These are phyloP conservation scores for Artemisia annua DNA, from an alignment of 129 eudicot genomes.

Conservation along the genomic window DNA sequence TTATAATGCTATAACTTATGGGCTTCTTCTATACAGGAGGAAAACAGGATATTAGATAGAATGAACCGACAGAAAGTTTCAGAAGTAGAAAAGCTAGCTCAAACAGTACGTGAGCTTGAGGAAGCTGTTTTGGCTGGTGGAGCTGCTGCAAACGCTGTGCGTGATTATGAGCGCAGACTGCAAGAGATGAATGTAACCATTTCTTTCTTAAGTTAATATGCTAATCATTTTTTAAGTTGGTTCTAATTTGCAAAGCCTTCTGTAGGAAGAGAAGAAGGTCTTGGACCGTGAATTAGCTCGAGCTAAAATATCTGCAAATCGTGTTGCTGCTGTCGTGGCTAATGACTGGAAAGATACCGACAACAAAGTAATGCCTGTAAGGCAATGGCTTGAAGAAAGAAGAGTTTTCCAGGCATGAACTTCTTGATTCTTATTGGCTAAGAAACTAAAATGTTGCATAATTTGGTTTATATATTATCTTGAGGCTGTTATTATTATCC, in stretches of 20 bases:
- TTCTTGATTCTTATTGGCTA: not conserved
- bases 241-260: conserved; percentile 21
- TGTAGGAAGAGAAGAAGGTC: conserved; percentile 77
- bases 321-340: conserved; percentile 93
- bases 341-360: conserved; percentile 96
- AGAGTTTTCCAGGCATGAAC: conserved; percentile 66
- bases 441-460: conserved; percentile 2
- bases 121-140: conserved; percentile 97
- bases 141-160: conserved; percentile 94
- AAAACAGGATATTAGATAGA: conserved; percentile 82
- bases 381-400: conserved; percentile 97
- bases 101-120: conserved; percentile 84
- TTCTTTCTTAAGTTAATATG: not conserved
- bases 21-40: conserved; percentile 53
- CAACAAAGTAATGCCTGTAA: conserved; percentile 97
- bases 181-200: conserved; percentile 75
- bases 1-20: conserved; percentile 1
- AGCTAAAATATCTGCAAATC: conserved; percentile 84
- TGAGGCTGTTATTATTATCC: not conserved
- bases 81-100: conserved; percentile 86
- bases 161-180: conserved; percentile 88
- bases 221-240: not conserved
- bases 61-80: conserved; percentile 92
- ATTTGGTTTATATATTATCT: not conserved
- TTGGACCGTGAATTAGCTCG: conserved; percentile 96